Base-by-base conservation (phyloP, 208 protist species). In the Dictyostelium gargantuum region DNA sequence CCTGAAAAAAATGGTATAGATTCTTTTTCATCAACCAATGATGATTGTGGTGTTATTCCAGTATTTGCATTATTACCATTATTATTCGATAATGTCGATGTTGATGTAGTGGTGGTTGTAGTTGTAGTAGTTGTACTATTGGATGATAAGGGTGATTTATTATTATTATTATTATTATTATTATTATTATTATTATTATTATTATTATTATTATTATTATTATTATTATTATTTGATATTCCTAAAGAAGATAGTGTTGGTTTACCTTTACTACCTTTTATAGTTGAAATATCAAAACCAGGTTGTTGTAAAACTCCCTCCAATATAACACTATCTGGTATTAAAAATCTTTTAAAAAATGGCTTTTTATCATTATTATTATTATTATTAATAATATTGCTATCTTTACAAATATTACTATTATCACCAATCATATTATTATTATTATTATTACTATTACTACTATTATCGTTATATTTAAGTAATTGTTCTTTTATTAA, bases 1-100 rank as follows among this genome's bases (percentile, higher is more conserved):
- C 82, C 82, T 11, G 70, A 89, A 66, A 89, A 89, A 56, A 89
- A 89, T 68, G 82, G 82, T 70, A 89, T 89, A 40, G 38, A 42
- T 35, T 80, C 74, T 13, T 29, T 40, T 38, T 77, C 26, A 10
- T 73, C 35, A n/a, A n/a, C n/a, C n/a, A n/a, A n/a, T n/a, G n/a
- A n/a, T n/a, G n/a, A n/a, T n/a, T n/a, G n/a, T n/a, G n/a, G n/a
- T n/a, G n/a, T n/a, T n/a, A n/a, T n/a, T 23, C n/a, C 35, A n/a
- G 3, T n/a, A 21, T 74, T 76, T 19, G 23, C 21, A 19, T 38
- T 80, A 11, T 35, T 54, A 54, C 23, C 40, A 9, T 56, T 79
- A 40, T 54, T 42, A 32, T 19, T 42, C 26, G 19, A 58, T n/a
- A 40, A 42, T 9, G 32, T 56, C 3, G 21, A 13, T 5, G 74